Evolutionary conservation across 140 eudicot species (phyloP), one percentile per base, ranked within the genome.

Genomic region (Senecio squalidus): DNA sequence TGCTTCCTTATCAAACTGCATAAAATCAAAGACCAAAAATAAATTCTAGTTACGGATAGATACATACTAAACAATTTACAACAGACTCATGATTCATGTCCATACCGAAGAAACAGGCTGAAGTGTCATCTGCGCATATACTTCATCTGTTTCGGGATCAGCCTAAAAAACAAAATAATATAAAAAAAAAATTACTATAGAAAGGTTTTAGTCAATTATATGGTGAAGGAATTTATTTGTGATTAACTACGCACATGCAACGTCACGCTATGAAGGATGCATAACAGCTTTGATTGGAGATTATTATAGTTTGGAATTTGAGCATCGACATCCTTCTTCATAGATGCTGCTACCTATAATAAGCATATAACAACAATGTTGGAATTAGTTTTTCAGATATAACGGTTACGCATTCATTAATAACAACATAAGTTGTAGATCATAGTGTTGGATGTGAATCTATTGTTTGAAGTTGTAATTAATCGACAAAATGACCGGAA

Each of bases 81-180:
- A 20, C 22, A 4, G 16, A 34, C 14, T 31, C 10, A 57, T 6
- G 21, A 39, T 52, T 51, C 5, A 41, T 6, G 31, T 40, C 10
- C 79, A 25, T 82, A 89, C 97, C 69, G 95, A 79, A 67, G 95
- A 83, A 60, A 89, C 84, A 2, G 97, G 97, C 51, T 84, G 97
- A 24, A 89, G 92, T 18, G 97, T 89, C 97, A 88, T 88, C 62
- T 88, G 88, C 40, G 97, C 95, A 64, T 88, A 88, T 2, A 88
- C 97, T 73, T 89, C 97, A 46, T 89, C 97, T 21, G 97, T 89
- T 62, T 89, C 97, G 16, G 89, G 89, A 70, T 89, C 97, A 21
- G 97, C 97, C 97, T 89, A 73, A 58, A 45, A 64, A 4, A 52
- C 44, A 33, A 44, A 9, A 59, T 51, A 55, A 21, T 46, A 6